Evolutionary conservation across 148 eudicot genomes (phyloP).

Genomic region (Rhododendron molle): DNA sequence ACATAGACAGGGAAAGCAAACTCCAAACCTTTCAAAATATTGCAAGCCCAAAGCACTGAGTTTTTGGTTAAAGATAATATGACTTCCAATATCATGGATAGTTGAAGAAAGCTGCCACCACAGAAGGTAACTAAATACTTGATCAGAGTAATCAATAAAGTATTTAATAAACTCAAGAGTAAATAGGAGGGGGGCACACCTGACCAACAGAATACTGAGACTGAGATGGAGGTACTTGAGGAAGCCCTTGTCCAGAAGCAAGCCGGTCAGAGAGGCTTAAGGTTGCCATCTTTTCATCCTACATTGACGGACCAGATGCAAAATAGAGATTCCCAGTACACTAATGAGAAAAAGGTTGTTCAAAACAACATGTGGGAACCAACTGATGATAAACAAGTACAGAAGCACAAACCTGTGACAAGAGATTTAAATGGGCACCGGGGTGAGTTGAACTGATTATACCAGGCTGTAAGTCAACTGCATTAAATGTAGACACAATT

Average conservation of each 20-base stretch:
- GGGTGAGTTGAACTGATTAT: slow-evolving; percentile 15
- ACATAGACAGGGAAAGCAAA: background rate
- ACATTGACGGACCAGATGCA: background rate
- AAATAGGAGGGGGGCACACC: background rate
- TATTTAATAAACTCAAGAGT: background rate
- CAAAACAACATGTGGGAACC: background rate
- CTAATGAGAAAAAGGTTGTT: background rate
- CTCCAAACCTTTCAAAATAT: slow-evolving; percentile 8
- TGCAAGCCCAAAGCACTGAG: slow-evolving; percentile 2
- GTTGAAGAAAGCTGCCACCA: slow-evolving; percentile 12
- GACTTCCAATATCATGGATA: background rate
- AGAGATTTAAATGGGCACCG: slow-evolving; percentile 4
- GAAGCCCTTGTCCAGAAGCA: slow-evolving; percentile 11
- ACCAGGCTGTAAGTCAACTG: slow-evolving; percentile 14
- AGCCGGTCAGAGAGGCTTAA: slow-evolving; percentile 1
- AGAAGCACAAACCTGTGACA: slow-evolving; percentile 17
- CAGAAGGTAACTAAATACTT: background rate
- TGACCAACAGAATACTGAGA: slow-evolving; percentile 9
- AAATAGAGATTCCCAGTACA: background rate
- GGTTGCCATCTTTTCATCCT: slow-evolving; percentile 9
- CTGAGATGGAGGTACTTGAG: background rate
- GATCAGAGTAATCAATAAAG: background rate
- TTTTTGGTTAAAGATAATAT: slow-evolving; percentile 5
- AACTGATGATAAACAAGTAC: too few species aligned
- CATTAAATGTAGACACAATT: slow-evolving; percentile 7